Evolutionary conservation across 306 rosid species (phyloP), one percentile per base, ranked within the genome.

Genomic region (Dicorynia guianensis): DNA sequence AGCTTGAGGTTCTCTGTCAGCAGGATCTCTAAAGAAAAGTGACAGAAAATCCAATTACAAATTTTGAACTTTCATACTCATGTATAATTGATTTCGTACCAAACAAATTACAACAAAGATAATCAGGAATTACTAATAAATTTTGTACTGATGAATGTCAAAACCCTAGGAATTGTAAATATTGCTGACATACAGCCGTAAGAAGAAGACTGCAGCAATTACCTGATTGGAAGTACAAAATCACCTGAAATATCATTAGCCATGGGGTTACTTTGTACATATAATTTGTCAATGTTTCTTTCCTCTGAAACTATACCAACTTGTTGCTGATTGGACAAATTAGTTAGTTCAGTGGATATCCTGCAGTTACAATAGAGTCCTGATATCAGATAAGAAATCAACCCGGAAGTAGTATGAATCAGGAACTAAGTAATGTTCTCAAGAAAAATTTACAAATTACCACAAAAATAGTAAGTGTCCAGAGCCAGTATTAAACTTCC

Each of bases 331-430:
- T 79, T 70, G 52, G 94, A 78, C 64, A 83, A 67, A 80, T 81
- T 86, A 35, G 77, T 82, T 64, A 88, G 70, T 76, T 94, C 98
- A 7, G 93, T 91, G 65, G 98, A 87, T 20, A 91, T 84, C 91
- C 98, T 94, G 95, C 83, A 63, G 54, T 74, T 83, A 48, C 18
- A 79, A 63, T 4, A 25, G 58, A 53, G 57, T 56, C 73, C 38
- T 39, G 62, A 76, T 14, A 71, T 79, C 70, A 67, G 69, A 83
- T 68, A 33, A 13, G 69, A 36, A 20, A 56, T 15, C 56, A 61
- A 53, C 69, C 48, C 13, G 46, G 68, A 57, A 40, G 43, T 43
- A 40, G 43, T 43, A 14, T 19, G 49, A 61, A 67, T 67, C 14
- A 56, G 64, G 59, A 80, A 30, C 39, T 20, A 46, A 5, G 2